A percentile compares a stretch with the other conserved stretches of the same genome.
These are phyloP conservation scores for Ambrosiella cleistominuta DNA, from an alignment of 2,329 filamentous ascomycete genomes.

Conservation along the genomic window DNA sequence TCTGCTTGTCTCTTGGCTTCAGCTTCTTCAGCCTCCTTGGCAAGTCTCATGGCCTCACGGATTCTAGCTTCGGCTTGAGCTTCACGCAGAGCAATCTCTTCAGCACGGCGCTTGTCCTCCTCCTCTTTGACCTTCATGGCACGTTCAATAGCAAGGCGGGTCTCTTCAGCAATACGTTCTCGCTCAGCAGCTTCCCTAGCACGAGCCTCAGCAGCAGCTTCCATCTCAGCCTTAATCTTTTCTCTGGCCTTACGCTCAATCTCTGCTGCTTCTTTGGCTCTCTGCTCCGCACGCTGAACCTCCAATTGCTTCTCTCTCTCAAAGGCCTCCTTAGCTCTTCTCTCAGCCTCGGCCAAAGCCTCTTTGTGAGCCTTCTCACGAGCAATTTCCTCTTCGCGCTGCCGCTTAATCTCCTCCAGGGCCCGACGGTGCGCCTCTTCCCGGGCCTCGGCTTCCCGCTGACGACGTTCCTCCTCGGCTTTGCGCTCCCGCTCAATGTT, in stretches of 20 bases:
- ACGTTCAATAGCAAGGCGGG: conserved; percentile 13
- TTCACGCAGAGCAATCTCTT: conserved; percentile 13
- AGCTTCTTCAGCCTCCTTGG: conserved; percentile 23
- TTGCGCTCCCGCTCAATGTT: conserved; percentile 29
- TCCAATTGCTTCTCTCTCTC: conserved; percentile 27
- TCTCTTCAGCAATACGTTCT: conserved; percentile 16
- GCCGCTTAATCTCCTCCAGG: conserved; percentile 27
- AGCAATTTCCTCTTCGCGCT: conserved; percentile 28
- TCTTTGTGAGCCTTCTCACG: conserved; percentile 25
- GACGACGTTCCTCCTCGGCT: conserved; percentile 25
- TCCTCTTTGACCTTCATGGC: conserved; percentile 17
- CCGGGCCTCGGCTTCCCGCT: conserved; percentile 18
- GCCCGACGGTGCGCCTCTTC: conserved; percentile 22
- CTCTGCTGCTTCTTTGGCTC: conserved; percentile 19
- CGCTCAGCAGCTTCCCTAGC: conserved; percentile 17
- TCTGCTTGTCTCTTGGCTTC: conserved; percentile 15
- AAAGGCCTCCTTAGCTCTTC: conserved; percentile 21
- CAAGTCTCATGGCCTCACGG: conserved; percentile 21
- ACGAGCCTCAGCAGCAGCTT: conserved; percentile 15
- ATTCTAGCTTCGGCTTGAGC: conserved; percentile 9
- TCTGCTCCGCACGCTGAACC: conserved; percentile 23
- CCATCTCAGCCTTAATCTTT: conserved; percentile 16
- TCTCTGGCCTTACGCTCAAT: conserved; percentile 25
- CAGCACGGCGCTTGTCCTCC: conserved; percentile 16
- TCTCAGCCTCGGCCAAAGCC: conserved; percentile 27